Percentiles rank a stretch among this genome's conserved stretches.
These are phyloP conservation scores for Aplosporella prunicola DNA, from an alignment of 2,329 filamentous ascomycete species.

Conservation along the genomic window DNA sequence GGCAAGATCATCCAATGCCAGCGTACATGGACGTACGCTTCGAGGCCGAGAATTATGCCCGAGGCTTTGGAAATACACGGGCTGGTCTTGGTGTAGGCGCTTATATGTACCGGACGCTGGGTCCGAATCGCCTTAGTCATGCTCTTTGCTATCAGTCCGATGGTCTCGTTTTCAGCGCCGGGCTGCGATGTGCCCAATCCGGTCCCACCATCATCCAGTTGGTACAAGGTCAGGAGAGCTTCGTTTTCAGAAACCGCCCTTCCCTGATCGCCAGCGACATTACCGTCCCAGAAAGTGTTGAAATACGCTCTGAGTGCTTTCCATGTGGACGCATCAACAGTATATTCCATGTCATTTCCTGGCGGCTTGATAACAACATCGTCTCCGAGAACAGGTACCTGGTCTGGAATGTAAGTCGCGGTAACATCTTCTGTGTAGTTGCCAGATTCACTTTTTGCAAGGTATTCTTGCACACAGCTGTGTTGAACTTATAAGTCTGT, in stretches of 20 bases:
- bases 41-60: constrained; percentile 14
- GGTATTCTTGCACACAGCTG: constrained; percentile 3
- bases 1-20: constrained; percentile 26
- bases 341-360: no score
- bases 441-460: not conserved
- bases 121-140: constrained; percentile 6
- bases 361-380: no score
- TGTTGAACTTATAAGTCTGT: no score
- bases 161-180: constrained; percentile 1
- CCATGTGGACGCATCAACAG: no score
- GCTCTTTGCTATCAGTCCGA: not conserved
- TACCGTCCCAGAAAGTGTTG: no score
- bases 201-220: not conserved
- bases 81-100: not conserved
- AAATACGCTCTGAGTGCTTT: no score
- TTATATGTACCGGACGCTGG: not conserved
- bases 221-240: not conserved
- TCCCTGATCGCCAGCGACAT: constrained; percentile 1
- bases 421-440: constrained; percentile 3
- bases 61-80: no score
- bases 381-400: no score
- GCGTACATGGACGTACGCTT: constrained; percentile 20
- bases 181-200: not conserved
- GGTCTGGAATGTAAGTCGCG: no score
- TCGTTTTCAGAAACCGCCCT: not conserved